phyloP scores from a whole-genome alignment of 2,329 filamentous ascomycete species.

The Fusarium sterilihyphosum region DNA sequence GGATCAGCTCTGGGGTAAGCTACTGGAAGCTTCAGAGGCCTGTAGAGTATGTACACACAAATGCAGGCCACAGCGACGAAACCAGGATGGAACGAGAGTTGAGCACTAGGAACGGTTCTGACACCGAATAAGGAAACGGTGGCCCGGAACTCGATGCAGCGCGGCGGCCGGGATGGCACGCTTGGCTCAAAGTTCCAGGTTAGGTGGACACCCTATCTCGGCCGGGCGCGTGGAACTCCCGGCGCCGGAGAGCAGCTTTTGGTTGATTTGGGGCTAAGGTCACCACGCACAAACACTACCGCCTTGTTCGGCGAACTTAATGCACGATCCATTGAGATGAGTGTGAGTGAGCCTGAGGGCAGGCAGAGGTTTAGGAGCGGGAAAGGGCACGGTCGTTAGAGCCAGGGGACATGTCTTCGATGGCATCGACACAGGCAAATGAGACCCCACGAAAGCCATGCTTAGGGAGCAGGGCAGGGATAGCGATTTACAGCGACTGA shows the following conservation, averaged over 20 bases:
- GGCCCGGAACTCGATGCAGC: constrained; percentile 38
- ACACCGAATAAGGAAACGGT: constrained; percentile 39
- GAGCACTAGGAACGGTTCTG: constrained; percentile 38
- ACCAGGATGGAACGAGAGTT: constrained; percentile 35
- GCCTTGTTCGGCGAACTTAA: constrained; percentile 30
- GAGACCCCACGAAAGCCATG: constrained; percentile 29
- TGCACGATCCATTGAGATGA: constrained; percentile 8
- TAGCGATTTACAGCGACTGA: constrained; percentile 30
- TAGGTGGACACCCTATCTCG: constrained; percentile 36
- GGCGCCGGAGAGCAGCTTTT: constrained; percentile 28
- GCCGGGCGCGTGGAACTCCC: constrained; percentile 30
- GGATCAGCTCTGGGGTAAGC: constrained; percentile 30
- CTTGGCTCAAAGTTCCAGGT: constrained; percentile 20
- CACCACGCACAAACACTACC: constrained; percentile 23
- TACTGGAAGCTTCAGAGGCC: constrained; percentile 30
- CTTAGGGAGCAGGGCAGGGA: constrained; percentile 33
- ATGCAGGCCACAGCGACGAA: constrained; percentile 31
- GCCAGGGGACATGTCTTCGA: constrained; percentile 26
- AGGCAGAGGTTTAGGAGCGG: constrained; percentile 3
- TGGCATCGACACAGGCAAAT: constrained; percentile 32
- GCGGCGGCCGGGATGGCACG: constrained; percentile 37
- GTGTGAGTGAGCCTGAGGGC: neutral
- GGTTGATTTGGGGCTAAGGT: constrained; percentile 12
- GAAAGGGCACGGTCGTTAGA: constrained; percentile 17
- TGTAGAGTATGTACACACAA: constrained; percentile 8